A percentile compares a stretch with the other conserved stretches of the same genome.
Evolutionary conservation across 1,284 basidiomycete genomes (phyloP).

Genomic region (Hypsizygus ulmarius): DNA sequence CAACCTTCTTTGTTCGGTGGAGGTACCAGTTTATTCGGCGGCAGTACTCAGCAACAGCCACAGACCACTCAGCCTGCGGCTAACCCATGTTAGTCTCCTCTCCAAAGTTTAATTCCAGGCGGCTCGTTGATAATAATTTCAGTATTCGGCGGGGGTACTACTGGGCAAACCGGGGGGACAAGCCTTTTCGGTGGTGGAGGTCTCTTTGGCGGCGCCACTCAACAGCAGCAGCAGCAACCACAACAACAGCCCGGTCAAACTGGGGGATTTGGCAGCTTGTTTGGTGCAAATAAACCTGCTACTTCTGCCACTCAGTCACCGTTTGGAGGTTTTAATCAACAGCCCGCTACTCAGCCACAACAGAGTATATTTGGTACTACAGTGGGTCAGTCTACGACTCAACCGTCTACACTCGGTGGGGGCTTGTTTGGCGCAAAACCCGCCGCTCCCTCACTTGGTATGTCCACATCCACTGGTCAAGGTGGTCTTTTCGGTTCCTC

Average conservation of each 20-base stretch:
- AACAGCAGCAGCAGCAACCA: constrained; percentile 28
- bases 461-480: constrained; percentile 39
- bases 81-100: constrained; percentile 15
- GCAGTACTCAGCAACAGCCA: constrained; percentile 25
- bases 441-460: constrained; percentile 34
- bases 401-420: constrained; percentile 31
- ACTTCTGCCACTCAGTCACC: constrained; percentile 41
- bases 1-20: constrained; percentile 23
- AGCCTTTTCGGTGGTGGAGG: constrained; percentile 22
- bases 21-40: constrained; percentile 40
- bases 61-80: constrained; percentile 17
- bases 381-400: constrained; percentile 27
- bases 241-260: constrained; percentile 24
- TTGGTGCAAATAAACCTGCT: constrained; percentile 39
- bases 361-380: constrained; percentile 27
- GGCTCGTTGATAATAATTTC: neutral
- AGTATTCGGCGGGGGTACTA: constrained; percentile 27
- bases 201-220: constrained; percentile 23
- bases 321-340: constrained; percentile 36
- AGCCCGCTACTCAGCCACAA: constrained; percentile 23
- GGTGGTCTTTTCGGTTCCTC: constrained; percentile 48
- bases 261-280: constrained; percentile 38
- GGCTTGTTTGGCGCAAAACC: constrained; percentile 45
- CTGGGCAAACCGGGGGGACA: constrained; percentile 17
- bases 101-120: neutral